Percentiles rank a stretch among this genome's conserved stretches.
Conservation (phyloP, 2,329 filamentous ascomycete genomes). For the Hymenoscyphus fructigenus region DNA sequence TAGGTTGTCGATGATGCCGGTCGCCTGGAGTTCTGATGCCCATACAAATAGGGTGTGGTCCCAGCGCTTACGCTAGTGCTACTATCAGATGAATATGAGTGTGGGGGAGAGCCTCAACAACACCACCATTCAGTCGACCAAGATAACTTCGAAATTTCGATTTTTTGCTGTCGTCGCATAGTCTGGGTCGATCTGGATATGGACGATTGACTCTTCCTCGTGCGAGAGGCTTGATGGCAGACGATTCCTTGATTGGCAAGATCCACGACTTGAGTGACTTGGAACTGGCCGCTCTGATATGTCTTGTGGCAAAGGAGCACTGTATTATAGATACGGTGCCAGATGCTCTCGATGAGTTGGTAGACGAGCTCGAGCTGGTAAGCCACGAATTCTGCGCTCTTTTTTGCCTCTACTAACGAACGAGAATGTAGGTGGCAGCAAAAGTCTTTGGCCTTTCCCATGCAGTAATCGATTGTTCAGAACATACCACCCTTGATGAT, state of each 20-base stretch:
- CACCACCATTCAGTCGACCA: not conserved
- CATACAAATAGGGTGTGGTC: slow-evolving; percentile 30
- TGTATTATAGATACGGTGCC: slow-evolving; percentile 78
- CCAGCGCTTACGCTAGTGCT: slow-evolving; percentile 31
- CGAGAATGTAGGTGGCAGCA: slow-evolving; percentile 54
- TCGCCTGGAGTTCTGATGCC: slow-evolving; percentile 2
- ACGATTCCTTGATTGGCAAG: slow-evolving; percentile 61
- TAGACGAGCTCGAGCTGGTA: slow-evolving; percentile 72
- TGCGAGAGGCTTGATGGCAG: slow-evolving; percentile 51
- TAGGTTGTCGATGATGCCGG: slow-evolving; percentile 4
- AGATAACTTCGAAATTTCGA: not conserved
- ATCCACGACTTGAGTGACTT: slow-evolving; percentile 81
- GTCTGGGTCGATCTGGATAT: slow-evolving; percentile 13
- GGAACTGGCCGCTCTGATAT: slow-evolving; percentile 81
- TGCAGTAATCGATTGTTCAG: slow-evolving; percentile 69
- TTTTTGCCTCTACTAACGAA: slow-evolving; percentile 12
- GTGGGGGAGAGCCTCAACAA: not conserved
- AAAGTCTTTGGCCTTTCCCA: slow-evolving; percentile 72
- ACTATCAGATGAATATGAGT: not conserved
- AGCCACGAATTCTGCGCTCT: slow-evolving; percentile 9
- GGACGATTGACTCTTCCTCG: slow-evolving; percentile 19
- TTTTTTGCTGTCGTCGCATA: not conserved
- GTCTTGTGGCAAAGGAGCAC: slow-evolving; percentile 78
- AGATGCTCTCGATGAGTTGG: slow-evolving; percentile 63
- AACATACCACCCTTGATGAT: slow-evolving; percentile 74